Evolutionary conservation across 495 filamentous ascomycete genomes (phyloP), one percentile per base, ranked within the genome.

Genomic region (Aspergillus mulundensis): DNA sequence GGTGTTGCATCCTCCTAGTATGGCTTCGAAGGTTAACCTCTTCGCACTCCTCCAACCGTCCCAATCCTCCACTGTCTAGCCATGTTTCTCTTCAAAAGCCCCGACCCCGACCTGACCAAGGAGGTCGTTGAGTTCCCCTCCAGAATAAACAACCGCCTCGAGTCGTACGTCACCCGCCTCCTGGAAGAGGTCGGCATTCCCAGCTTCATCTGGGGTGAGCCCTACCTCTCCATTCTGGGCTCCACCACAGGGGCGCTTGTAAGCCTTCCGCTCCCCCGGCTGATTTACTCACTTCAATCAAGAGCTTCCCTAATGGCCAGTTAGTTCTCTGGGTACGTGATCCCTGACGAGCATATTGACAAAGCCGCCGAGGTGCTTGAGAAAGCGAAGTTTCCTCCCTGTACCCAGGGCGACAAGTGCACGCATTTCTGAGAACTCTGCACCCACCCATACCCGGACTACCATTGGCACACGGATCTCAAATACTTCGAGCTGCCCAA

Each of bases 121-220:
- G 25, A 28, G 25, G 25, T 28, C 8, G 25, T 19, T 36, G 23
- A 21, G 10, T 47, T 24, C 20, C 44, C 44, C 44, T 24, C 25
- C 25, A 28, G 25, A 8, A 28, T 28, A 3, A 28, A 23, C 8
- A 47, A 47, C 44, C 18, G 10, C 44, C 24, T 49, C 20, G 25
- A 49, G 20, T 49, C 20, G 11, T 49, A 30, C 46, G 46, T 49
- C 25, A 28, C 25, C 25, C 48, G 30, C 7, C 49, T 52, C 16
- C 34, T 52, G 2, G 30, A 25, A 0, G 34, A 52, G 18, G 49
- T 32, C 36, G 49, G 49, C 11, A 24, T 52, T 23, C 49, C 34
- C 18, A 40, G 15, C 14, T 52, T 52, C 12, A 52, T 52, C 32
- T 52, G 49, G 49, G 49, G 34, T 0, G 19, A 52, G 32, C 14